Conservation (phyloP, 225 moss, liverwort and hornwort genomes). For the Sphagnum contortum region DNA sequence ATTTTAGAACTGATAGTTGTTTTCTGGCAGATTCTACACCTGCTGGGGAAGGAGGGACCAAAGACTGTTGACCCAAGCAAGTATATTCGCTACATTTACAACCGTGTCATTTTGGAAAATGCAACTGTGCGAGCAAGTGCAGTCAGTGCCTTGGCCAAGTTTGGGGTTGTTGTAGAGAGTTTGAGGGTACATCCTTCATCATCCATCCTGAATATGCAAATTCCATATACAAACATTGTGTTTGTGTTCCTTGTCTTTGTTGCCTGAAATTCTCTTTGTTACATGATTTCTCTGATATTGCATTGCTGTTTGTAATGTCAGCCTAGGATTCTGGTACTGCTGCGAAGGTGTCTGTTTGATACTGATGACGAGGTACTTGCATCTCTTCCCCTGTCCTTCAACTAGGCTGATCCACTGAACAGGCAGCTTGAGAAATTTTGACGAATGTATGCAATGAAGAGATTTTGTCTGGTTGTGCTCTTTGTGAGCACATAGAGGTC, state of each 20-base stretch:
- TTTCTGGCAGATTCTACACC: slow-evolving; percentile 64
- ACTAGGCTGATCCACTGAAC: no score
- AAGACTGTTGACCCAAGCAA: slow-evolving; percentile 88
- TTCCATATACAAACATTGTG: no score
- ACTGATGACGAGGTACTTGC: slow-evolving; percentile 78
- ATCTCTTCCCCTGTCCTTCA: background rate
- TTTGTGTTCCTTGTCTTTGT: no score
- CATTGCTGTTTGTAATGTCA: slow-evolving; percentile 5
- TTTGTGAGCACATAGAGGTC: no score
- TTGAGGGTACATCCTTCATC: slow-evolving; percentile 26
- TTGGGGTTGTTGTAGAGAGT: slow-evolving; percentile 58
- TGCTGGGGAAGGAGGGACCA: slow-evolving; percentile 88
- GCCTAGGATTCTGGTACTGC: slow-evolving; percentile 73
- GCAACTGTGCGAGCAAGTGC: slow-evolving; percentile 92
- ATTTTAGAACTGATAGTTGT: no score
- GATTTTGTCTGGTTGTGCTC: no score
- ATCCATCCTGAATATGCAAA: no score
- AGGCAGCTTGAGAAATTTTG: no score
- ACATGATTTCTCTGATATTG: no score
- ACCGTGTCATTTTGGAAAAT: slow-evolving; percentile 88
- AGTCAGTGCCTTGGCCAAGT: slow-evolving; percentile 88
- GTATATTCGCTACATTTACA: slow-evolving; percentile 85
- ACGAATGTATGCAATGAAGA: no score
- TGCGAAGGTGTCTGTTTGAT: slow-evolving; percentile 76
- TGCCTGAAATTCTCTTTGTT: no score